Percentiles rank a stretch among this genome's conserved stretches.
Conservation (phyloP, 1,284 basidiomycete species). For the Rhodotorula sp. region DNA sequence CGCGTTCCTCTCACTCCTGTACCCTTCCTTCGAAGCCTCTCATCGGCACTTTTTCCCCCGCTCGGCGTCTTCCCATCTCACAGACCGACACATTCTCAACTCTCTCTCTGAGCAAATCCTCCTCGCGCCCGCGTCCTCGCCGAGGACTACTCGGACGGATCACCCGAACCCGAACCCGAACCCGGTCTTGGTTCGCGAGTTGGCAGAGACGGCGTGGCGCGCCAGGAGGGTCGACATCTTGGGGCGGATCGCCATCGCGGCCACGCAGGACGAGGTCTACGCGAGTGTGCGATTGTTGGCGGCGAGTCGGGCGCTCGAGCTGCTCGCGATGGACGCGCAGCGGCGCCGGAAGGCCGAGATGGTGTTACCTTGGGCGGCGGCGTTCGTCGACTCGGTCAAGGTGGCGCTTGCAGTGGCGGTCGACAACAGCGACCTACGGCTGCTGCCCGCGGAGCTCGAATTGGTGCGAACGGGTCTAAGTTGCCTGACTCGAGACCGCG, state of each 20-base stretch:
- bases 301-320: not conserved
- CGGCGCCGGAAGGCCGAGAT: not conserved
- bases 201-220: slow-evolving; percentile 9
- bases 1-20: slow-evolving; percentile 10
- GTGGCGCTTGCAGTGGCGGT: not conserved
- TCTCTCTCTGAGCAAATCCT: not conserved
- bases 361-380: not conserved
- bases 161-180: not conserved
- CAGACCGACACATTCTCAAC: slow-evolving; percentile 10
- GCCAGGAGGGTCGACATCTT: slow-evolving; percentile 19
- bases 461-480: not conserved
- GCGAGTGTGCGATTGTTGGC: not conserved
- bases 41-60: not conserved
- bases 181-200: not conserved
- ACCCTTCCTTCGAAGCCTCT: not conserved
- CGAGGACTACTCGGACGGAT: too few relatives aligned
- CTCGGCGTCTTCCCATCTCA: not conserved
- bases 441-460: not conserved
- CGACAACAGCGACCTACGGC: too few relatives aligned
- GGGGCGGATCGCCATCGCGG: not conserved
- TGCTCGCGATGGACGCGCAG: not conserved
- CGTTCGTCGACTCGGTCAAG: not conserved
- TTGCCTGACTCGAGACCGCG: not conserved
- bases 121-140: not conserved
- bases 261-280: too few relatives aligned